A percentile compares a stretch with the other conserved stretches of the same genome.
These are phyloP conservation scores for Globisporangium apiculatum DNA, from an alignment of 352 stramenopile species.

Conservation along the genomic window DNA sequence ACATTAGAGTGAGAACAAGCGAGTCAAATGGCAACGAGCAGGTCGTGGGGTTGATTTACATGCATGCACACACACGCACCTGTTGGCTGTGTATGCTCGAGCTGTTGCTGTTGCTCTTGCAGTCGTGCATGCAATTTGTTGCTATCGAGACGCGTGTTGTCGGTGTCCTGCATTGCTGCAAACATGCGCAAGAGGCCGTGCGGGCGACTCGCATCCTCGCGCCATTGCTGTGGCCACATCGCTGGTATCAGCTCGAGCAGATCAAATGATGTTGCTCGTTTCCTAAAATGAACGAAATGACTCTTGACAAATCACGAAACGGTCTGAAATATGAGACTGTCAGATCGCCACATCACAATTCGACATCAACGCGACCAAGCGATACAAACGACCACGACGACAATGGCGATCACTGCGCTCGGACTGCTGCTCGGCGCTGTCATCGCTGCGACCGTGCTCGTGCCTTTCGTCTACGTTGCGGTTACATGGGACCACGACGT, in stretches of 20 bases:
- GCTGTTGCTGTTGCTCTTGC: not conserved
- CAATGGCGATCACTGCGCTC: conserved; percentile 15
- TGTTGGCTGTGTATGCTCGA: conserved; percentile 1
- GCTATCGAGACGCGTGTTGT: not conserved
- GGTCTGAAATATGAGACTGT: no score
- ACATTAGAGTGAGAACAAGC: no score
- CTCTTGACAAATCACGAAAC: no score
- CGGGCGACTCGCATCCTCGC: conserved; percentile 6
- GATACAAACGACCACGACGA: not conserved
- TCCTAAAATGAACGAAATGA: not conserved
- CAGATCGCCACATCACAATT: not conserved
- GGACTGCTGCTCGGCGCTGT: conserved; percentile 34
- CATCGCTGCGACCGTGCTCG: conserved; percentile 40
- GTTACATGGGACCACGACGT: conserved; percentile 79
- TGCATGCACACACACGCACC: not conserved
- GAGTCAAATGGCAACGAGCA: no score
- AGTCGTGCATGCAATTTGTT: not conserved
- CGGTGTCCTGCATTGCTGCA: conserved; percentile 14
- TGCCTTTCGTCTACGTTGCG: conserved; percentile 58
- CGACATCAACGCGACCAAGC: not conserved
- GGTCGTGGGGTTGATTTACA: not conserved
- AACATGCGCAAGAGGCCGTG: conserved; percentile 29
- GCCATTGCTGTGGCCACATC: conserved; percentile 15
- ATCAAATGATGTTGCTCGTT: not conserved
- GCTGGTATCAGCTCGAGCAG: no score